phyloP scores from a whole-genome alignment of 2,329 filamentous ascomycete genomes.

The Xylaria sp. region DNA sequence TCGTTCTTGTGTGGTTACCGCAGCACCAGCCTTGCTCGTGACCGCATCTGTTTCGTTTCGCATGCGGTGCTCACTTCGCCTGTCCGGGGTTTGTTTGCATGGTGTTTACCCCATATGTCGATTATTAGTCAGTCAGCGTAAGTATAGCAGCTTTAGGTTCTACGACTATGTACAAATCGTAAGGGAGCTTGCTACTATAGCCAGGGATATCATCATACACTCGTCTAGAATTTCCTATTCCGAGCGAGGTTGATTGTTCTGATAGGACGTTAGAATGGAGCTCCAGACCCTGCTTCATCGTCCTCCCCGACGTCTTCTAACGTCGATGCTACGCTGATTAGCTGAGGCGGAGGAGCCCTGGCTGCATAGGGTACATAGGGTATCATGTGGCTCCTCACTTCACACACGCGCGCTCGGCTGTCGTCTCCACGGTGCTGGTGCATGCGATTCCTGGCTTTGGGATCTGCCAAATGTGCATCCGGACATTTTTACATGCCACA shows the following conservation, averaged over 20 bases:
- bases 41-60: not conserved
- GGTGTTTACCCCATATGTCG: not conserved
- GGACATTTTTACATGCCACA: slow-evolving; percentile 6
- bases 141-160: slow-evolving; percentile 4
- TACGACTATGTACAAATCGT: slow-evolving; percentile 7
- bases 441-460: slow-evolving; percentile 8
- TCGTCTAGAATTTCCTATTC: slow-evolving; percentile 29
- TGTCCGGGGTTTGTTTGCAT: not conserved
- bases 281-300: not conserved
- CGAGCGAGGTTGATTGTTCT: slow-evolving; percentile 7
- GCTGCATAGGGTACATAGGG: not conserved
- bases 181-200: not conserved
- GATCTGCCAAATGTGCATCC: slow-evolving; percentile 20
- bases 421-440: slow-evolving; percentile 3
- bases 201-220: not conserved
- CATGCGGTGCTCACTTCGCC: slow-evolving; percentile 2
- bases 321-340: slow-evolving; percentile 11
- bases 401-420: not conserved
- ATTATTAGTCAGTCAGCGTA: not conserved
- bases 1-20: not conserved
- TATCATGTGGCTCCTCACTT: slow-evolving; percentile 11
- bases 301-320: not conserved
- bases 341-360: slow-evolving; percentile 16
- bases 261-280: slow-evolving; percentile 16
- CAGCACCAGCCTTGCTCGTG: not conserved